Percentiles rank a stretch among this genome's conserved stretches.
Evolutionary conservation across 2,329 filamentous ascomycete genomes (phyloP).

Genomic region (Aspergillus sp.): DNA sequence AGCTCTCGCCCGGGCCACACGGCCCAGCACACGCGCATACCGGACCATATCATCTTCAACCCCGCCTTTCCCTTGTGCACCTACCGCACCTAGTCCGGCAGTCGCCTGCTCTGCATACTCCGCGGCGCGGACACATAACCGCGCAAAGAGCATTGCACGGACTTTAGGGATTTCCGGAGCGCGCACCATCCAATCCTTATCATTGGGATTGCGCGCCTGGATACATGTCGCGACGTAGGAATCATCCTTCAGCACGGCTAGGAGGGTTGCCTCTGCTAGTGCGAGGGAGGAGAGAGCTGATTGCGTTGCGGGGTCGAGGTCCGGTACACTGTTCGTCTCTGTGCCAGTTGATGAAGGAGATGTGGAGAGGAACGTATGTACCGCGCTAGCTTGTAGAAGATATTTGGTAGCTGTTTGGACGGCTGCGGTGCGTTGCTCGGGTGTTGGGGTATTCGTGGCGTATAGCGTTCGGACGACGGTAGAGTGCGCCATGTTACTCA

Average conservation of each 20-base stretch:
- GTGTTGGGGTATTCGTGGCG: conserved; percentile 55
- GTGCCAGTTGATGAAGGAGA: conserved; percentile 41
- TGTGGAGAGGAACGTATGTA: conserved; percentile 65
- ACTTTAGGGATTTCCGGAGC: conserved; percentile 82
- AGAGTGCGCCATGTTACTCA: conserved; percentile 65
- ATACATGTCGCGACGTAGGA: conserved; percentile 79
- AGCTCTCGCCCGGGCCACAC: conserved; percentile 72
- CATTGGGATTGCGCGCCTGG: conserved; percentile 72
- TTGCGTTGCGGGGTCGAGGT: conserved; percentile 43
- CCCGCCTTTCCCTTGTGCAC: conserved; percentile 17
- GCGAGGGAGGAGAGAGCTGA: conserved; percentile 50
- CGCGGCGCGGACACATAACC: conserved; percentile 77
- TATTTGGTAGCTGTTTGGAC: conserved; percentile 69
- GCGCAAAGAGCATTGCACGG: conserved; percentile 77
- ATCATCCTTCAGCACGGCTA: conserved; percentile 89
- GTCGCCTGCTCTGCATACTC: conserved; percentile 75
- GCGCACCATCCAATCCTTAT: conserved; percentile 95
- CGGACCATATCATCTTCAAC: conserved; percentile 60
- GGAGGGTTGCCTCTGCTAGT: conserved; percentile 78
- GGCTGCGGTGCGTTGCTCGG: conserved; percentile 61
- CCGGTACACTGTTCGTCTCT: conserved; percentile 20
- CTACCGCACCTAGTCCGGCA: conserved; percentile 41
- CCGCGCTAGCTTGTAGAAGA: conserved; percentile 68
- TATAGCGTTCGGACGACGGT: conserved; percentile 65
- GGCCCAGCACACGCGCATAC: conserved; percentile 69